A percentile compares a stretch with the other conserved stretches of the same genome.
Evolutionary conservation across 2,329 filamentous ascomycete genomes (phyloP).

Genomic region (Venturia pyrina): DNA sequence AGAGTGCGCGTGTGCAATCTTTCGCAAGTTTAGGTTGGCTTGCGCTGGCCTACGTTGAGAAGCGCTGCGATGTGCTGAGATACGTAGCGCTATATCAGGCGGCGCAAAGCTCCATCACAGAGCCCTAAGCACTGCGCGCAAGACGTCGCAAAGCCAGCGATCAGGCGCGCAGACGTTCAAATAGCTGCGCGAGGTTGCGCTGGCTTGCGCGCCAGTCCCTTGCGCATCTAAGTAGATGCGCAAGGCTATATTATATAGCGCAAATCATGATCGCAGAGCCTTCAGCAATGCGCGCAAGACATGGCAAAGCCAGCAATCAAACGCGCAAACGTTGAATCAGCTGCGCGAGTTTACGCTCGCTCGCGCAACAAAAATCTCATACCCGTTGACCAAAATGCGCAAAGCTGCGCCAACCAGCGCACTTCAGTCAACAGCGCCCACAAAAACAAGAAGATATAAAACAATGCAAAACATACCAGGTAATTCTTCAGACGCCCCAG

Average conservation of each 20-base stretch:
- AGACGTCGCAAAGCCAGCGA: neutral
- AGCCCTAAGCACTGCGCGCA: neutral
- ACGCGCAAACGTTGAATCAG: no score
- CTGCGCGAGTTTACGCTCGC: no score
- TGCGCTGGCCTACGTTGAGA: no score
- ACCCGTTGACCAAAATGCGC: neutral
- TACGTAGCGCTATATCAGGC: no score
- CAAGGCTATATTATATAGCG: no score
- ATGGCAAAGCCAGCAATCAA: no score
- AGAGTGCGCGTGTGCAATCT: neutral
- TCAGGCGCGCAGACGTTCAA: neutral
- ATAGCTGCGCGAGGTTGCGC: neutral
- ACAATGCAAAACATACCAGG: slow-evolving; percentile 17
- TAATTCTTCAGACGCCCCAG: slow-evolving; percentile 21
- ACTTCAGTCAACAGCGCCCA: neutral
- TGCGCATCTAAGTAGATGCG: no score
- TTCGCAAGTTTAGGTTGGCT: no score
- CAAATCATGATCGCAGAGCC: no score
- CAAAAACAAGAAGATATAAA: neutral
- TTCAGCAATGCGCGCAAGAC: no score
- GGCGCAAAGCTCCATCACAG: no score
- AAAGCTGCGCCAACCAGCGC: neutral
- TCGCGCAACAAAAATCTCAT: neutral
- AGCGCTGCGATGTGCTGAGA: no score
- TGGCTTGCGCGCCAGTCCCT: neutral